Evolutionary conservation across 768 basidiomycete genomes (phyloP).

Genomic region (Pulveroboletus sp.): DNA sequence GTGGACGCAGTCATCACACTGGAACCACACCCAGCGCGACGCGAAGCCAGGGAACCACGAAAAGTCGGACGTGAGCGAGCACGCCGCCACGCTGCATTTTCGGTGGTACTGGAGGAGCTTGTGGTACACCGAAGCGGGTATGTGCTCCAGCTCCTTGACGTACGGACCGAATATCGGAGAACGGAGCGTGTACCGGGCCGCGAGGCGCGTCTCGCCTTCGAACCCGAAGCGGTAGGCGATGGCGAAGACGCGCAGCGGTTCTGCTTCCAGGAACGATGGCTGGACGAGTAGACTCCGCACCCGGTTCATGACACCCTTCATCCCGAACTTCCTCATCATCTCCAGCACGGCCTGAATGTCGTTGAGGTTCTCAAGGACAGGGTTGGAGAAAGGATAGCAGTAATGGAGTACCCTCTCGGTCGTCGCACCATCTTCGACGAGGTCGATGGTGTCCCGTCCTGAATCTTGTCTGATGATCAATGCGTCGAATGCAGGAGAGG

Average conservation of each 20-base stretch:
- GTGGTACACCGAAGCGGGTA: slow-evolving; percentile 36
- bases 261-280: slow-evolving; percentile 25
- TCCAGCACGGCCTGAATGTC: slow-evolving; percentile 34
- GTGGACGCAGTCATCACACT: slow-evolving; percentile 36
- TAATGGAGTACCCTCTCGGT: slow-evolving; percentile 33
- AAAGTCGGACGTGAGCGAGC: slow-evolving; percentile 33
- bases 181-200: slow-evolving; percentile 35
- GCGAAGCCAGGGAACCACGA: slow-evolving; percentile 36
- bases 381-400: slow-evolving; percentile 36
- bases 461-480: slow-evolving; percentile 21
- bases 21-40: slow-evolving; percentile 38
- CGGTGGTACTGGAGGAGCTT: slow-evolving; percentile 36
- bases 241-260: slow-evolving; percentile 38
- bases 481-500: slow-evolving; percentile 27
- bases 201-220: slow-evolving; percentile 31
- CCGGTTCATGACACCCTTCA: slow-evolving; percentile 30
- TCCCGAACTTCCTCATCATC: slow-evolving; percentile 38
- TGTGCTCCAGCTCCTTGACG: slow-evolving; percentile 35
- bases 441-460: slow-evolving; percentile 25
- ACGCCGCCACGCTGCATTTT: slow-evolving; percentile 29
- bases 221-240: slow-evolving; percentile 37
- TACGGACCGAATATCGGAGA: slow-evolving; percentile 34
- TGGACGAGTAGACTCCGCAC: slow-evolving; percentile 28
- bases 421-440: slow-evolving; percentile 32
- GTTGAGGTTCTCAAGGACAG: slow-evolving; percentile 31